Evolutionary conservation across 1,284 basidiomycete species (phyloP).

Genomic region (Volvariella volvacea): DNA sequence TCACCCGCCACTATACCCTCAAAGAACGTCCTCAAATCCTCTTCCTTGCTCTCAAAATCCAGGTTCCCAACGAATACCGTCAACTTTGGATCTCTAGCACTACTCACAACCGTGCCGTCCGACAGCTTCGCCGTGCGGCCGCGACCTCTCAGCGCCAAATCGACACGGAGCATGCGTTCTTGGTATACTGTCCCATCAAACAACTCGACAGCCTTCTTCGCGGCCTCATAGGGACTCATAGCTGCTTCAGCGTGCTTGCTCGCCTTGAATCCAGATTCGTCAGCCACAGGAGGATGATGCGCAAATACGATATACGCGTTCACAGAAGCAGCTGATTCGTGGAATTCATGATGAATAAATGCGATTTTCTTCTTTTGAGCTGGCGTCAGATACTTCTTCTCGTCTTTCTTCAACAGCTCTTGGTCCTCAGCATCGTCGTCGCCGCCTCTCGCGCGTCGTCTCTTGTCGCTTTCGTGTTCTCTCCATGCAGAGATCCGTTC

Average conservation of each 20-base stretch:
- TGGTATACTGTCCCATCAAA: slow-evolving; percentile 74
- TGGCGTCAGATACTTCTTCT: slow-evolving; percentile 69
- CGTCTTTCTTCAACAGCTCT: slow-evolving; percentile 31
- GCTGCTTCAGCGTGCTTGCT: slow-evolving; percentile 7
- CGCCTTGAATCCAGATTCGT: background rate
- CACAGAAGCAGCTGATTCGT: slow-evolving; percentile 60
- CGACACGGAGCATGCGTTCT: slow-evolving; percentile 72
- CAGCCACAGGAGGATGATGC: slow-evolving; percentile 52
- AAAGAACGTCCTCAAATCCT: slow-evolving; percentile 84
- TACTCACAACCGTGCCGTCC: slow-evolving; percentile 9
- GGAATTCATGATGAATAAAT: slow-evolving; percentile 89
- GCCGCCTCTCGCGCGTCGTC: slow-evolving; percentile 11
- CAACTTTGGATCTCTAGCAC: slow-evolving; percentile 62
- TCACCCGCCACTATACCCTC: slow-evolving; percentile 76
- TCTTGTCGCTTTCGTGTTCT: slow-evolving; percentile 27
- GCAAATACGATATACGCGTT: slow-evolving; percentile 90
- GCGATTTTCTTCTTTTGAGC: slow-evolving; percentile 92
- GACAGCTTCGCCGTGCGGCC: slow-evolving; percentile 12
- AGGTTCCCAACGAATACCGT: slow-evolving; percentile 91
- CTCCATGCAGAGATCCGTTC: slow-evolving; percentile 70
- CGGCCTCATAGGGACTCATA: slow-evolving; percentile 73
- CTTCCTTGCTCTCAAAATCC: slow-evolving; percentile 89
- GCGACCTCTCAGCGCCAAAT: slow-evolving; percentile 27
- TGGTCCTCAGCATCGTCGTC: slow-evolving; percentile 35
- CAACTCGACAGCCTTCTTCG: slow-evolving; percentile 49